Evolutionary conservation across 2,329 filamentous ascomycete genomes (phyloP), one percentile per base, ranked within the genome.

Genomic region (Beauveria sp.): DNA sequence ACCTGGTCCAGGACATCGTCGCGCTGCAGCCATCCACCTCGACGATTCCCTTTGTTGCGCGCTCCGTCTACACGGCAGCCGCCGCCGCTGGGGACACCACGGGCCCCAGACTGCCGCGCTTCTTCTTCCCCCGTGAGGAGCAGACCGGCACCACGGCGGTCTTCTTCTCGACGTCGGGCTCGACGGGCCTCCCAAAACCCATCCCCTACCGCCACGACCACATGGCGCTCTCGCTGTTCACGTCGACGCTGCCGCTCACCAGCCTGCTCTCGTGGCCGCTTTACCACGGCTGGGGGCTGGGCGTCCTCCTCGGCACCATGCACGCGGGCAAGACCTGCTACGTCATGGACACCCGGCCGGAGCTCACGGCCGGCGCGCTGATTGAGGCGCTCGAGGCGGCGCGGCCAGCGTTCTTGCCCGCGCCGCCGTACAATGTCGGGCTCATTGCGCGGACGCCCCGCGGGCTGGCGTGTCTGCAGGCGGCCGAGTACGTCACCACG

Each of bases 241-340:
- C 51, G 14, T 9, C 51, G 40, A 3, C 49, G 7, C 16, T 38
- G 52, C 51, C 58, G 18, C 42, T 16, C 12, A 10, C n/a, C 52
- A 38, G 26, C 28, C 38, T 61, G 12, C 26, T 61, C n/a, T 54
- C 58, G 24, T 51, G 58, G 28, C 58, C 58, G 28, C 20, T 56
- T 16, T 56, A 55, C 51, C 51, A 61, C 52, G 58, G 58, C 43
- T 61, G 58, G 58, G 58, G 30, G 20, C 51, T 34, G 18, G 16
- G 18, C 38, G 1, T 52, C 14, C 16, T 61, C 4, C 43, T 55
- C 14, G 24, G 50, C 45, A 40, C 58, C 2, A 22, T 61, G 10
- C 49, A 55, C 50, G n/a, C 20, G 38, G 58, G 58, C 30, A 16
- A 20, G 20, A 42, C 42, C 16, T 42, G 45, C 42, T 45, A 47